Base-by-base conservation (phyloP, 164 flowering plant genomes). In the Umbellularia californica region DNA sequence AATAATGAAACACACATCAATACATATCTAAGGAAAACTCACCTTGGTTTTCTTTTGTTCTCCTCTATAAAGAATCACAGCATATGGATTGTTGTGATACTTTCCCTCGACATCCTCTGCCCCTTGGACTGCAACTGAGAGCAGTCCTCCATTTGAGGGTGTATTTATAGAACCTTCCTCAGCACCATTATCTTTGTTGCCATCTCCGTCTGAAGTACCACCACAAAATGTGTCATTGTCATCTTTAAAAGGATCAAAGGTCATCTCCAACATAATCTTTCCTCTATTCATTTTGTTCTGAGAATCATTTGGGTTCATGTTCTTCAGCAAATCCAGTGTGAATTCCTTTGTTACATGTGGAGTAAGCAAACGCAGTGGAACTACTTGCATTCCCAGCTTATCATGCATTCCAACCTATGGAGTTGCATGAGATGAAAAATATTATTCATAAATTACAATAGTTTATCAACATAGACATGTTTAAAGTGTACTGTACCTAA, bases 61-160 rank as follows among this genome's bases (percentile, higher is more conserved):
- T 50, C 97, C 97, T 80, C 81, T 87, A n/a, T 86, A 88, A 50
- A 83, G 69, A 58, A 92, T 14, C 13, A 78, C 20, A 20, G 84
- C 95, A 76, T 81, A 90, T 10, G 95, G 97, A 65, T 91, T 92
- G 52, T 71, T 90, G 75, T 91, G 92, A 68, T 65, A 68, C 77
- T 81, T 83, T 70, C 97, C 97, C 70, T 92, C 94, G 65, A 92
- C 85, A 77, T 87, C 86, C 75, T 84, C 78, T 27, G 95, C 95
- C 63, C 84, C 83, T 58, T 82, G 83, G 27, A 91, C 75, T 2
- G 69, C 70, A n/a, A 93, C 87, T 23, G 78, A 66, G 60, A 93
- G 90, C 75, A 91, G 73, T 24, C 96, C 98, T 2, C 87, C 86
- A 23, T 28, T 30, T 20, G 69, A 58, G 22, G 73, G 17, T 10